phyloP scores from a whole-genome alignment of 2,329 filamentous ascomycete species.

The Trichoderma oligosporum region DNA sequence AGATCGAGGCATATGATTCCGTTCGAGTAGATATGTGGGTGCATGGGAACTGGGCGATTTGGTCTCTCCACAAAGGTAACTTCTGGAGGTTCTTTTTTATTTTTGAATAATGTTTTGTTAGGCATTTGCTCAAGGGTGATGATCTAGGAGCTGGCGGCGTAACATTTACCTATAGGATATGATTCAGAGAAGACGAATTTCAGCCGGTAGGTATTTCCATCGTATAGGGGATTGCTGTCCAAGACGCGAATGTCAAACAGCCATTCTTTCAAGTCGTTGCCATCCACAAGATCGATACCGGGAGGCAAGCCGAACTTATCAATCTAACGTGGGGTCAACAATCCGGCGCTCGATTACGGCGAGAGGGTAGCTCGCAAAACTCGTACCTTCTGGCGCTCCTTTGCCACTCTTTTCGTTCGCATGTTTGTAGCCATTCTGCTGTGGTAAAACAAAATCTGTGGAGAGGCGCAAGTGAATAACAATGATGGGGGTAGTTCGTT shows the following conservation, averaged over 20 bases:
- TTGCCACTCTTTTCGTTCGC: slow-evolving; percentile 29
- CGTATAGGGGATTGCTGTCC: slow-evolving; percentile 85
- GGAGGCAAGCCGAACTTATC: slow-evolving; percentile 54
- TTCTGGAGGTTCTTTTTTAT: slow-evolving; percentile 93
- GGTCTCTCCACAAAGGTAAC: slow-evolving; percentile 75
- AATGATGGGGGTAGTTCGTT: background rate
- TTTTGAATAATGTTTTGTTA: slow-evolving; percentile 3
- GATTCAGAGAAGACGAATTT: slow-evolving; percentile 79
- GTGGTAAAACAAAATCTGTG: background rate
- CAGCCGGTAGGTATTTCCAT: slow-evolving; percentile 73
- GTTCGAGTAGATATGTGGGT: slow-evolving; percentile 97
- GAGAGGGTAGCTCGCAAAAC: background rate
- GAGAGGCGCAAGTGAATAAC: background rate
- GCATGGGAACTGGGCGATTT: slow-evolving; percentile 75
- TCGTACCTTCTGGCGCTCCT: slow-evolving; percentile 31
- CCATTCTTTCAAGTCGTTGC: slow-evolving; percentile 74
- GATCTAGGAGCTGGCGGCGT: background rate
- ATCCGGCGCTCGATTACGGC: background rate
- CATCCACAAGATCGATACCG: slow-evolving; percentile 76
- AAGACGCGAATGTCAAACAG: slow-evolving; percentile 86
- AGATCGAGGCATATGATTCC: slow-evolving; percentile 98
- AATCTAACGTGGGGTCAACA: slow-evolving; percentile 42
- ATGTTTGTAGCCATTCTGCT: slow-evolving; percentile 27
- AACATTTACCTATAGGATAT: slow-evolving; percentile 83
- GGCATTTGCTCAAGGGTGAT: background rate